Conservation (phyloP, 2,329 filamentous ascomycete species). For the Penicillium paneum region DNA sequence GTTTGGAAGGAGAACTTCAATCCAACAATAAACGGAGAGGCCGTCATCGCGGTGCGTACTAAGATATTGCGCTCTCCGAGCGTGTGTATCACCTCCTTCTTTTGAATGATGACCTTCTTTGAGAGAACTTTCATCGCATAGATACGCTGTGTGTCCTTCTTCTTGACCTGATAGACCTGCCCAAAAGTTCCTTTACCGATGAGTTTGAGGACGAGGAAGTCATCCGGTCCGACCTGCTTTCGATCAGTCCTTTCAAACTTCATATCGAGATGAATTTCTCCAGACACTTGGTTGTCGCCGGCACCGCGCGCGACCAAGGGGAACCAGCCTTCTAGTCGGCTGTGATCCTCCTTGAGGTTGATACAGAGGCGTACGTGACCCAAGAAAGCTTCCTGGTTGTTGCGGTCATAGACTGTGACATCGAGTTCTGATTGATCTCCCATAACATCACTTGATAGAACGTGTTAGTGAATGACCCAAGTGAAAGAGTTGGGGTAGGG, state of each 20-base stretch:
- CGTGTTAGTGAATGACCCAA: slow-evolving; percentile 26
- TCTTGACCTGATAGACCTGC: slow-evolving; percentile 96
- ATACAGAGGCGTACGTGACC: slow-evolving; percentile 84
- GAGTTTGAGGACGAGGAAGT: slow-evolving; percentile 92
- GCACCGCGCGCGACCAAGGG: slow-evolving; percentile 74
- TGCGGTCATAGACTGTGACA: slow-evolving; percentile 87
- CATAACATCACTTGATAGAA: slow-evolving; percentile 72
- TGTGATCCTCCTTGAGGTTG: slow-evolving; percentile 64
- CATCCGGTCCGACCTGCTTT: slow-evolving; percentile 87
- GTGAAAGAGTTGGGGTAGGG: not conserved
- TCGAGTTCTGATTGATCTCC: slow-evolving; percentile 87
- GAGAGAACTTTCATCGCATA: slow-evolving; percentile 99
- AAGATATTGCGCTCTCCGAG: slow-evolving; percentile 96
- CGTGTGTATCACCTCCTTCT: slow-evolving; percentile 98
- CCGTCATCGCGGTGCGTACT: slow-evolving; percentile 89
- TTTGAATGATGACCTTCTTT: slow-evolving; percentile 99
- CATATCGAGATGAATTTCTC: slow-evolving; percentile 85
- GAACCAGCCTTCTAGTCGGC: slow-evolving; percentile 80
- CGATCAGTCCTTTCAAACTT: slow-evolving; percentile 82
- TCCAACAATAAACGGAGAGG: slow-evolving; percentile 96
- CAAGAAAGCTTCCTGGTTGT: slow-evolving; percentile 81
- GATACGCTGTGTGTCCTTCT: slow-evolving; percentile 92
- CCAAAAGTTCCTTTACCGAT: slow-evolving; percentile 98
- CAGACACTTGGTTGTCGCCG: slow-evolving; percentile 71
- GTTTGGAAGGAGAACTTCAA: slow-evolving; percentile 99